Evolutionary conservation across 78 protist species (phyloP).

Genomic region (Dictyostelium firmibasis): DNA sequence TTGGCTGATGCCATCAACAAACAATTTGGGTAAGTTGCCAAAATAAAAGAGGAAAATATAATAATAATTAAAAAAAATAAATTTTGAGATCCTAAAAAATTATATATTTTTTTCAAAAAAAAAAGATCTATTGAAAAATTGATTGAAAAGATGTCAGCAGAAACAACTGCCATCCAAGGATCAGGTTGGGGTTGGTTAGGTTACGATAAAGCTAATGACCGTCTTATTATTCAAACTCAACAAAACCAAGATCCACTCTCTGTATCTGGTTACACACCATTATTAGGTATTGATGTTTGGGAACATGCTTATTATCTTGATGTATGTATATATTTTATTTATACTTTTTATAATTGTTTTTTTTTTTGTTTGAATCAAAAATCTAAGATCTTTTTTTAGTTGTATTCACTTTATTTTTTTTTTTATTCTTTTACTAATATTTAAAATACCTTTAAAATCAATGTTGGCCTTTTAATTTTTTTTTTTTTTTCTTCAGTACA

Average conservation of each 20-base stretch:
- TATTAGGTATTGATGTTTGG: constrained; percentile 94
- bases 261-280: constrained; percentile 82
- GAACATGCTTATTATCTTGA: constrained; percentile 93
- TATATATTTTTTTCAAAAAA: neutral
- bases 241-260: constrained; percentile 92
- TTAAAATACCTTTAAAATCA: neutral
- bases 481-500: constrained; percentile 67
- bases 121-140: constrained; percentile 83
- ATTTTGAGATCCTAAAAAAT: neutral
- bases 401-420: neutral
- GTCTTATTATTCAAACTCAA: constrained; percentile 68
- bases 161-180: constrained; percentile 93
- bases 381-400: neutral
- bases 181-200: constrained; percentile 93
- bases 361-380: neutral
- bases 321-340: neutral
- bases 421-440: neutral
- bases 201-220: constrained; percentile 60
- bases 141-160: constrained; percentile 81
- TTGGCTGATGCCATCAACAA: constrained; percentile 69
- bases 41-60: neutral
- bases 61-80: neutral
- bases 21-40: constrained; percentile 35
- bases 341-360: neutral
- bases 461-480: neutral